Conservation (phyloP, 495 filamentous ascomycete species). For the Tricharina praecox region DNA sequence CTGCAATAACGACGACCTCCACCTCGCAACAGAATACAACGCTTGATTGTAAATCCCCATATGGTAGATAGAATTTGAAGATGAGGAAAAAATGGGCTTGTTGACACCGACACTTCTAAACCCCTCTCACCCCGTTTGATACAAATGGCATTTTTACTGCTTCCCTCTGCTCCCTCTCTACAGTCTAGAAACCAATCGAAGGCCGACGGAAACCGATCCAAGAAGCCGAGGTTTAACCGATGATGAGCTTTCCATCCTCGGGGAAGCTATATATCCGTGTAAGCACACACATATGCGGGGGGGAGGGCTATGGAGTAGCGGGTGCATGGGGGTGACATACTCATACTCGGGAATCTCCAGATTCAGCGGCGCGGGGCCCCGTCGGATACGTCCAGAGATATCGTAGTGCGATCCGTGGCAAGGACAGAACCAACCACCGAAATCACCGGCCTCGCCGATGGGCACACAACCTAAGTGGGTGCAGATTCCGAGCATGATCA, state of each 20-base stretch:
- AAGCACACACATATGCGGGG: neutral
- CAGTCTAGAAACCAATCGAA: too few species aligned
- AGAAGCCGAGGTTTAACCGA: slow-evolving; percentile 69
- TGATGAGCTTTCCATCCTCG: slow-evolving; percentile 58
- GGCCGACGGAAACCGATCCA: too few species aligned
- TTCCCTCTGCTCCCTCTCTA: too few species aligned
- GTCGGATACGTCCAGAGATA: slow-evolving; percentile 90
- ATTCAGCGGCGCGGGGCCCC: slow-evolving; percentile 91
- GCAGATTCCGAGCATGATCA: slow-evolving; percentile 98
- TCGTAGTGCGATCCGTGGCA: slow-evolving; percentile 99
- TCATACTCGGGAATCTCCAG: slow-evolving; percentile 84
- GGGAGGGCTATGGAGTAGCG: neutral
- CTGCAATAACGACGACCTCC: too few species aligned
- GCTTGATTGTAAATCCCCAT: too few species aligned
- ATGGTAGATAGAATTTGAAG: too few species aligned
- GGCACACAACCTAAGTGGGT: slow-evolving; percentile 98
- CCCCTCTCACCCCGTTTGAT: too few species aligned
- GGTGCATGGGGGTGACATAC: slow-evolving; percentile 10
- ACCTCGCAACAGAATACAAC: too few species aligned
- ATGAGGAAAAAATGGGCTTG: too few species aligned
- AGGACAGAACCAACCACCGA: slow-evolving; percentile 98
- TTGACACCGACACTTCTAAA: too few species aligned
- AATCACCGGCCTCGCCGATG: slow-evolving; percentile 97
- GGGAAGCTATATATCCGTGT: slow-evolving; percentile 38
- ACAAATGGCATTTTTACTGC: too few species aligned